Evolutionary conservation across 1,284 basidiomycete genomes (phyloP), one percentile per base, ranked within the genome.

Genomic region (Fomitopsis palustris): DNA sequence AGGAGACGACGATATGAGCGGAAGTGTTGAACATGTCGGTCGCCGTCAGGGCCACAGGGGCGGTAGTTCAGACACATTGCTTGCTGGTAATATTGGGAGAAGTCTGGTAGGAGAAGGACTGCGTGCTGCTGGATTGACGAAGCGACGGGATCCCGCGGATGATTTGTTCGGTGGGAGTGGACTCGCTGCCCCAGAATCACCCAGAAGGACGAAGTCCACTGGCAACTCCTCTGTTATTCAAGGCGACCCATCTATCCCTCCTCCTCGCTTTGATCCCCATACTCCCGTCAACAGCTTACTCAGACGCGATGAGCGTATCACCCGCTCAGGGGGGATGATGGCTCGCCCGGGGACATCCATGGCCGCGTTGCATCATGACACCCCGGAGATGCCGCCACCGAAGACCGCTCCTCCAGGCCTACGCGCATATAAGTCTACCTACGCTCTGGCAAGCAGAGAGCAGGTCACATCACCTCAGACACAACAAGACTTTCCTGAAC

Each of bases 31-130:
- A 21, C 47, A 57, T 23, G 78, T 47, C 39, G 68, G 65, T 25
- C 64, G 63, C 31, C 64, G 78, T 52, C 85, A 86, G 62, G 76
- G 77, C 35, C 69, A 80, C n/a, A 74, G 87, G 39, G 80, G 78
- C 2, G 88, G 87, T 1, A 88, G 85, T 67, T 84, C 83, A 10
- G 90, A 90, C 69, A 86, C 82, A 68, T 77, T 82, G 14, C 71
- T 88, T 47, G 74, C 73, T 56, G 65, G 70, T 42, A 61, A 38
- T 12, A 75, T 69, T 25, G 79, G 80, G 14, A 73, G 85, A 56
- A 86, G 83, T 65, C 72, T 91, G 10, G 72, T 88, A 8, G 82
- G 86, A 2, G 87, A 90, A 70, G 83, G 85, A n/a, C 69, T 92
- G 56, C 79, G 84, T 56, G 87, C 88, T 3, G 88, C 90, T 1